A percentile compares a stretch with the other conserved stretches of the same genome.
phyloP scores from a whole-genome alignment of 768 basidiomycete species.

The Saitozyma podzolica region DNA sequence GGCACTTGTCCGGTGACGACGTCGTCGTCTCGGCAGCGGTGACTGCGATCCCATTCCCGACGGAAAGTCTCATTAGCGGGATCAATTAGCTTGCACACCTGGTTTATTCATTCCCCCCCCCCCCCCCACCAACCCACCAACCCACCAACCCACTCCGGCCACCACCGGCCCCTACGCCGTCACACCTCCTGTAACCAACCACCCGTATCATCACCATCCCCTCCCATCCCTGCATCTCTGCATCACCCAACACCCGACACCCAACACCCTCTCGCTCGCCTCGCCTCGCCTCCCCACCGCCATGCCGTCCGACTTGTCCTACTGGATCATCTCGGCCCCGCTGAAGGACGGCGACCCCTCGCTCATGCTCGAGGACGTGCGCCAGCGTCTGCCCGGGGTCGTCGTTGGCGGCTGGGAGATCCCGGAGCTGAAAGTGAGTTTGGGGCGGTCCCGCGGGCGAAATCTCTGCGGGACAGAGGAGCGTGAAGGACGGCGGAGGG shows the following conservation, averaged over 20 bases:
- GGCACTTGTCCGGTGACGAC: no score
- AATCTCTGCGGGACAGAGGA: neutral
- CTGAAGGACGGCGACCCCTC: conserved; percentile 77
- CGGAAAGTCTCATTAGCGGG: no score
- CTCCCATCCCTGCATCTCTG: neutral
- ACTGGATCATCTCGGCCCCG: conserved; percentile 87
- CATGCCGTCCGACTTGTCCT: conserved; percentile 95
- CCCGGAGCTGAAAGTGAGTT: conserved; percentile 83
- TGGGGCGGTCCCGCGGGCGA: neutral
- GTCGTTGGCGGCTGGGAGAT: conserved; percentile 68
- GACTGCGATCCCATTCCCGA: no score
- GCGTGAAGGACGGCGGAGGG: neutral
- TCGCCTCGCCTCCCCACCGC: neutral
- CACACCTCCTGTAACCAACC: no score
- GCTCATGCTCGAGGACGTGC: conserved; percentile 66
- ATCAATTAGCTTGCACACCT: no score
- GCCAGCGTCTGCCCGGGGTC: conserved; percentile 59
- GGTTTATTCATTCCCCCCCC: no score
- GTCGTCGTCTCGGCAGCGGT: no score
- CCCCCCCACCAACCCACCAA: no score
- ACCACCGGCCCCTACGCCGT: no score
- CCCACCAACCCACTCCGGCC: no score
- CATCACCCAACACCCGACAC: conserved; percentile 4
- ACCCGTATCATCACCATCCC: no score
- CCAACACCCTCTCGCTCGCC: no score